Evolutionary conservation across 2,329 filamentous ascomycete genomes (phyloP).

Genomic region (Cryphonectria nitschkei): DNA sequence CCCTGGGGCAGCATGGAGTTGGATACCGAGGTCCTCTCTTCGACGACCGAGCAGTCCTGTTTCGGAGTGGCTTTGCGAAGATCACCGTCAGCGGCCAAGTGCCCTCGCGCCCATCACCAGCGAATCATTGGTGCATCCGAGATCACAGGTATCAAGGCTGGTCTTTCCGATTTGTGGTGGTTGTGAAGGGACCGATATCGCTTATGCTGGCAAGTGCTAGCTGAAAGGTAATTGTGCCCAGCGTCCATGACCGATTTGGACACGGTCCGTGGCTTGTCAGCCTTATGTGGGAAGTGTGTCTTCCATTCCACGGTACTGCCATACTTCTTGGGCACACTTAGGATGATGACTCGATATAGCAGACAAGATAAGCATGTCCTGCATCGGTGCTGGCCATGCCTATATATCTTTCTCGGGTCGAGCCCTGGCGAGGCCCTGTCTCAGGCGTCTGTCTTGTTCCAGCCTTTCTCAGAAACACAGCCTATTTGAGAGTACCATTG

Average conservation of each 20-base stretch:
- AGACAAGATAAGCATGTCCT: conserved; percentile 1
- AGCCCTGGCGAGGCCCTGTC: not conserved
- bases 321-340: not conserved
- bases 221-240: conserved; percentile 1
- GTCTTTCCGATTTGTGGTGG: not conserved
- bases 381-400: conserved; percentile 6
- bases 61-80: conserved; percentile 10
- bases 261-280: conserved; percentile 4
- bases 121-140: not conserved
- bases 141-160: not conserved
- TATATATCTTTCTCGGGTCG: conserved; percentile 5
- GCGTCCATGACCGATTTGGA: not conserved
- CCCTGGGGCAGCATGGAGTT: not conserved
- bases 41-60: conserved; percentile 9
- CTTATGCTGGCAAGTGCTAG: not conserved
- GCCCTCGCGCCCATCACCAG: not conserved
- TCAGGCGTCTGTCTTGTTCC: not conserved
- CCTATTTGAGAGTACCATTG: not conserved
- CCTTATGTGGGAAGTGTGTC: not conserved
- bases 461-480: not conserved
- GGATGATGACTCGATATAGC: not conserved
- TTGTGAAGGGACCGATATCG: conserved; percentile 4
- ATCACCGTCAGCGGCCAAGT: not conserved
- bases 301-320: not conserved
- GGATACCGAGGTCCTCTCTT: not conserved